Evolutionary conservation across 2,329 filamentous ascomycete genomes (phyloP), one percentile per base, ranked within the genome.

Genomic region (Aspergillus pseudoviridinutans): DNA sequence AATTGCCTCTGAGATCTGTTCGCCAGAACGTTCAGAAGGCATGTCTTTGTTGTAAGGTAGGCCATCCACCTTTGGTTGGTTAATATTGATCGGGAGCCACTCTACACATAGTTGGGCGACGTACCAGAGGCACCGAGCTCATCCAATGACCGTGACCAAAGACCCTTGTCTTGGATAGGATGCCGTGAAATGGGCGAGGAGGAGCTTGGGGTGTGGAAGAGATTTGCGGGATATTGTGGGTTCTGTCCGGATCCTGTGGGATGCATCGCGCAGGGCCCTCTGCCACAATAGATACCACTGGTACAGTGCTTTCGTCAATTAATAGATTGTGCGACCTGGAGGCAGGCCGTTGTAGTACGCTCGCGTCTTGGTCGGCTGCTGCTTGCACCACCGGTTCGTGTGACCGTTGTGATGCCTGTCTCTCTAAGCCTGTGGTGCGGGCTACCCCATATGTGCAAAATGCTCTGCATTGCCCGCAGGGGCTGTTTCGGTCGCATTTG

Each of bases 111-210:
- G 20, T 47, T 24, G 20, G 20, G 47, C 4, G 28, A 22, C 54
- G 14, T 58, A 67, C 66, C 61, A 65, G 53, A 20, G 57, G 51
- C 14, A 60, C 50, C 0, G 57, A 35, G 49, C 54, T 63, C 62
- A 67, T 68, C 68, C 68, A 69, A 53, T 69, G 65, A 2, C 68
- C 66, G 12, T 59, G 49, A 1, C 66, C 64, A 38, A 61, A 67
- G 8, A 70, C 54, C 24, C 68, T 57, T 2, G 67, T 69, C 53
- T 70, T 70, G 2, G 58, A 61, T 5, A 64, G 3, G 0, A 55
- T 55, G 29, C 66, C 64, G n/a, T 50, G 60, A 9, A 68, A 61
- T 2, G 25, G 38, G 3, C 20, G 53, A 22, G 44, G n/a, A n/a
- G 25, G 20, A 27, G 32, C 20, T 27, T 50, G 12, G 32, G 56